phyloP scores from a whole-genome alignment of 192 early-diverging fungal genomes.

The Diversispora eburnea region DNA sequence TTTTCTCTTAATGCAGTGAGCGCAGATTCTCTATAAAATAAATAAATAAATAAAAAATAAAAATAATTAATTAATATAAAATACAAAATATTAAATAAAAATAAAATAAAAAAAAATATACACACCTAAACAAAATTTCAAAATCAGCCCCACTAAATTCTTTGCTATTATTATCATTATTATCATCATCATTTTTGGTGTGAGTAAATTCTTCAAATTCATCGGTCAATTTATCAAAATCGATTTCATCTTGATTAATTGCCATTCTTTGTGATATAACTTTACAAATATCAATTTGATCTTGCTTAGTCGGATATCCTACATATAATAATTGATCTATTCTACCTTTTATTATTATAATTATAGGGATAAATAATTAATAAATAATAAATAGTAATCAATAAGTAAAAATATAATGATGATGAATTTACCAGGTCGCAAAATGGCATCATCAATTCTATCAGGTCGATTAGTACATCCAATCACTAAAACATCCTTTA shows the following conservation, averaged over 20 bases:
- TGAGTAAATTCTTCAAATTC: too few species aligned
- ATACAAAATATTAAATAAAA: not conserved
- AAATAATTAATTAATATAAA: conserved; percentile 1
- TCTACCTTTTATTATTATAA: conserved; percentile 56
- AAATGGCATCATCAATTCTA: conserved; percentile 81
- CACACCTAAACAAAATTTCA: conserved; percentile 54
- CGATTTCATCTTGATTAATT: conserved; percentile 46
- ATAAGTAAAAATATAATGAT: not conserved
- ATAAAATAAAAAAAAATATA: not conserved
- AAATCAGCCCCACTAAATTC: conserved; percentile 79
- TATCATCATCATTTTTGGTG: too few species aligned
- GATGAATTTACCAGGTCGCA: conserved; percentile 57
- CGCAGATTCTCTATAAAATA: conserved; percentile 30
- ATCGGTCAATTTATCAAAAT: conserved; percentile 47
- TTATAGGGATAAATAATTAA: not conserved
- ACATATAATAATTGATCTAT: conserved; percentile 85
- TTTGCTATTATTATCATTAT: conserved; percentile 39
- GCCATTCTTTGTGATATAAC: conserved; percentile 58
- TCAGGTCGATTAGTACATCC: conserved; percentile 90
- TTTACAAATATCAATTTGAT: conserved; percentile 69
- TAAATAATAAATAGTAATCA: not conserved
- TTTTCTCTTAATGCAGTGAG: conserved; percentile 31
- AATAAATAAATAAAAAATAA: not conserved
- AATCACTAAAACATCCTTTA: conserved; percentile 80
- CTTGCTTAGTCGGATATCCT: conserved; percentile 48